A percentile compares a stretch with the other conserved stretches of the same genome.
These are phyloP conservation scores for Leishmania tarentolae DNA, from an alignment of 208 protist genomes.

Conservation along the genomic window DNA sequence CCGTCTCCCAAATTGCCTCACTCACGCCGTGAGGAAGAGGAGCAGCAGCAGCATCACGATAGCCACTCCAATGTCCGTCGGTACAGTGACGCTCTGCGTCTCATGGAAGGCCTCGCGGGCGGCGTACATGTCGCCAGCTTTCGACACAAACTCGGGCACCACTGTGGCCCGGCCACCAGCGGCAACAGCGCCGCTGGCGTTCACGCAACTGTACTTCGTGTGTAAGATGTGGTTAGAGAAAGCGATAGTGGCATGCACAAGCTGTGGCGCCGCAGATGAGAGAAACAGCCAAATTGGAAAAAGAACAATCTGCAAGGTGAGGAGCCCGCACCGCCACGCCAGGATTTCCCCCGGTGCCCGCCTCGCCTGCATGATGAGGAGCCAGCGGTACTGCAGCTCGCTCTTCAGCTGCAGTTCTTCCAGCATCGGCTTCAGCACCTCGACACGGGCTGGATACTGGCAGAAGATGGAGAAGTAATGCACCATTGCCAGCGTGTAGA, in stretches of 20 bases:
- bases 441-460: conserved; percentile 55
- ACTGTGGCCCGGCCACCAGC: conserved; percentile 4
- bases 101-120: conserved; percentile 58
- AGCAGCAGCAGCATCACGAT: conserved; percentile 58
- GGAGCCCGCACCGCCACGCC: conserved; percentile 49
- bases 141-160: conserved; percentile 57
- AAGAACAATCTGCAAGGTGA: conserved; percentile 52
- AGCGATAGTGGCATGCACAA: conserved; percentile 72
- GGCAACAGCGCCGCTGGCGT: conserved; percentile 7
- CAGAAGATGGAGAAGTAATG: conserved; percentile 86
- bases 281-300: conserved; percentile 76
- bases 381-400: conserved; percentile 56
- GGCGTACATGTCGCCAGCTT: conserved; percentile 35
- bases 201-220: conserved; percentile 76
- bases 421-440: conserved; percentile 50
- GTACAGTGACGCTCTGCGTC: conserved; percentile 40
- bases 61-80: conserved; percentile 68
- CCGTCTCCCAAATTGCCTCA: neutral
- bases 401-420: conserved; percentile 53
- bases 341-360: conserved; percentile 44
- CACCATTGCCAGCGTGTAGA: conserved; percentile 78
- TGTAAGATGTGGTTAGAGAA: conserved; percentile 68
- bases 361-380: conserved; percentile 49
- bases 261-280: conserved; percentile 59
- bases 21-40: conserved; percentile 45